Evolutionary conservation across 164 flowering plant species (phyloP).

Genomic region (Macadamia tetraphylla): DNA sequence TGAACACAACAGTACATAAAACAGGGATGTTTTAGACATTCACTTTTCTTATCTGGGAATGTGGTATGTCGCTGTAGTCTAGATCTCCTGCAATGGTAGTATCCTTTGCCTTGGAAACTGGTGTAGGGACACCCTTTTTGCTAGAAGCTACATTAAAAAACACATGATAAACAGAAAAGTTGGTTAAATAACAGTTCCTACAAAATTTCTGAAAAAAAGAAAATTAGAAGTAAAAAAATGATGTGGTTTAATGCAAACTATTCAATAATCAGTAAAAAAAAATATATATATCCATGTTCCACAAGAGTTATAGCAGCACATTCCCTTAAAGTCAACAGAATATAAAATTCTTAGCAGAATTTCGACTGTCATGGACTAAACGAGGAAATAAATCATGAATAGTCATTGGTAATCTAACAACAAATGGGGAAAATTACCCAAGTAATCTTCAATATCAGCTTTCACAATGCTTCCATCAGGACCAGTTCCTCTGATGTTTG

Average conservation of each 20-base stretch:
- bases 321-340: background rate
- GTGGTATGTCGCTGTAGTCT: conserved; percentile 76
- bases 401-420: background rate
- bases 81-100: conserved; percentile 25
- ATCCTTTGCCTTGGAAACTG: conserved; percentile 37
- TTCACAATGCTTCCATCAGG: conserved; percentile 89
- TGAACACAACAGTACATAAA: background rate
- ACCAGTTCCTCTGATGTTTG: conserved; percentile 92
- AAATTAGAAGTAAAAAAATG: background rate
- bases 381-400: background rate
- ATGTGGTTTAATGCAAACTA: background rate
- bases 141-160: conserved; percentile 46
- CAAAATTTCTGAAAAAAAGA: background rate
- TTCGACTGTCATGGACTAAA: background rate
- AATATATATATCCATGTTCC: background rate
- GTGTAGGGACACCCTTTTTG: conserved; percentile 45
- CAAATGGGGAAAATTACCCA: conserved; percentile 45
- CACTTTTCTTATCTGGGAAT: conserved; percentile 93
- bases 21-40: conserved; percentile 3
- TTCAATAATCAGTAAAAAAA: background rate
- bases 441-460: conserved; percentile 94
- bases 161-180: background rate
- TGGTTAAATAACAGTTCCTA: background rate
- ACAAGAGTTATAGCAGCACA: background rate
- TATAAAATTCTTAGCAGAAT: background rate